Percentiles rank a stretch among this genome's conserved stretches.
Conservation (phyloP, 768 basidiomycete species). For the Tylopilus cervinicoccineus region DNA sequence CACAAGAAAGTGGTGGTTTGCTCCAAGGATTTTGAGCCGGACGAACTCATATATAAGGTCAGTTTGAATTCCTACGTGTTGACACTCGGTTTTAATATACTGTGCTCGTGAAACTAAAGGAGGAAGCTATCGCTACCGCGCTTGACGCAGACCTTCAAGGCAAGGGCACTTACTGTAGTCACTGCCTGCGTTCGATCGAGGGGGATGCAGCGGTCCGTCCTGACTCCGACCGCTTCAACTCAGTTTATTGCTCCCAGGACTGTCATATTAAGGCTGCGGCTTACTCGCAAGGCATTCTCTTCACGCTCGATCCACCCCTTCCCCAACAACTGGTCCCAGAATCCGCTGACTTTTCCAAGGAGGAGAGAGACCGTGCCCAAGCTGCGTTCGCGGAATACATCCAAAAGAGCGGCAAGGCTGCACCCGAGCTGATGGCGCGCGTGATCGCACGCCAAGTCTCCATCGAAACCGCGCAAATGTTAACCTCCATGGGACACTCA, state of each 20-base stretch:
- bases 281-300: slow-evolving; percentile 67
- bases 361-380: slow-evolving; percentile 57
- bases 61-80: not conserved
- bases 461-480: slow-evolving; percentile 57
- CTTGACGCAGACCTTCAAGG: slow-evolving; percentile 71
- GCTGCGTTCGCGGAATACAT: slow-evolving; percentile 52
- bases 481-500: slow-evolving; percentile 23
- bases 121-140: slow-evolving; percentile 65
- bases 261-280: slow-evolving; percentile 54
- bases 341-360: slow-evolving; percentile 31
- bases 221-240: slow-evolving; percentile 48
- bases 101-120: slow-evolving; percentile 40
- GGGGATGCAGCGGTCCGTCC: slow-evolving; percentile 42
- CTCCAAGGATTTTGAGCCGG: slow-evolving; percentile 61
- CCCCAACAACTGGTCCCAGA: slow-evolving; percentile 40
- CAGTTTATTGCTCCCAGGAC: slow-evolving; percentile 69
- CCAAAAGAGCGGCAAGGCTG: slow-evolving; percentile 42
- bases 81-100: slow-evolving; percentile 2
- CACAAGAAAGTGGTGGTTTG: slow-evolving; percentile 56
- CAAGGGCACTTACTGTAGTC: slow-evolving; percentile 65
- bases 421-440: slow-evolving; percentile 59
- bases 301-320: slow-evolving; percentile 60
- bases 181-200: slow-evolving; percentile 63
- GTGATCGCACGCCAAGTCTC: slow-evolving; percentile 72
- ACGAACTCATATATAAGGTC: slow-evolving; percentile 78